Base-by-base conservation (phyloP, 345 rosid genomes). In the Carallia brachiata region DNA sequence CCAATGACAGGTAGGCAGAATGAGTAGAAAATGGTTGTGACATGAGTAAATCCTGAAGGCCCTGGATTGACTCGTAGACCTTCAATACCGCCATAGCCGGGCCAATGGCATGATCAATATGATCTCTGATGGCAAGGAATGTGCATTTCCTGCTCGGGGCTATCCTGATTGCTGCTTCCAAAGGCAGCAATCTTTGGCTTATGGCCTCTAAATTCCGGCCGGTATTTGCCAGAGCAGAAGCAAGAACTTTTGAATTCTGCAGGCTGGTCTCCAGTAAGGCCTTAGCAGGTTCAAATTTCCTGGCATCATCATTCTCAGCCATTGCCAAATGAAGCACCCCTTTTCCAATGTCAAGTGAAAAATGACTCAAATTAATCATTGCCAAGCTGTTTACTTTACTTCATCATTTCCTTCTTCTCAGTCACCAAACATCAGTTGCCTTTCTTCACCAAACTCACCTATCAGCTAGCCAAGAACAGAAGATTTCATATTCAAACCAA, bases 1-100 rank as follows among this genome's bases (percentile, higher is more conserved):
- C 63, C 58, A 78, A 61, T 4, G 81, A 70, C 36, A 94, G 81
- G 68, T 85, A 88, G 58, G 72, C 31, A 1, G 63, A 56, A 47
- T 83, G 75, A 47, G 78, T 59, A 36, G 81, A 69, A 72, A 67
- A 18, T 0, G 87, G 73, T 48, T 40, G 69, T 0, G 81, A 77
- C 17, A 64, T 3, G n/a, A 88, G 80, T 30, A 78, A 78, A 58
- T 69, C 74, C 75, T 90, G 83, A 2, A 91, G 93, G 48, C 81
- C 85, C 6, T 65, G 79, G 61, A 91, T 84, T 0, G 85, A 27
- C 58, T 69, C 27, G 44, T 80, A 80, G 66, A 89, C 84, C 62
- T 84, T 77, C 27, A 91, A 56, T 61, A 81, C 89, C 2, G 96
- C 95, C 0, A 83, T 77, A 5, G 88, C 84, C 0, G 93, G 92